Evolutionary conservation across 352 stramenopile genomes (phyloP).

Genomic region (Phytophthora vignae): DNA sequence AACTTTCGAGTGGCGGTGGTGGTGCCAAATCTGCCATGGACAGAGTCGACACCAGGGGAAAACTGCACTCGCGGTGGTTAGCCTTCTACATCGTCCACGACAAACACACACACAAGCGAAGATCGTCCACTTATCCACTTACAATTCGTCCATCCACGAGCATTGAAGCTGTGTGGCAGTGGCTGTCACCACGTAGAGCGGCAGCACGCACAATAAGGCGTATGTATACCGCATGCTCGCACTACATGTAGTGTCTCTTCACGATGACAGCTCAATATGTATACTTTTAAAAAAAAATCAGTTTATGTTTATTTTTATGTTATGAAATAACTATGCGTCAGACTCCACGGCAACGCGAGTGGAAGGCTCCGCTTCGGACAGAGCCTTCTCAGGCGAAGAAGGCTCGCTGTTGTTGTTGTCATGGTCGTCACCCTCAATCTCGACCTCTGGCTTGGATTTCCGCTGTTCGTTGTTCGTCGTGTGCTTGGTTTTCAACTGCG

Average conservation of each 20-base stretch:
- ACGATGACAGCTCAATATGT: not conserved
- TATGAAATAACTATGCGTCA: slow-evolving; percentile 17
- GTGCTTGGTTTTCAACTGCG: slow-evolving; percentile 66
- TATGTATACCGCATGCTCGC: not conserved
- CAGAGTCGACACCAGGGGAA: not conserved
- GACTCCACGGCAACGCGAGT: slow-evolving; percentile 21
- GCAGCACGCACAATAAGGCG: not conserved
- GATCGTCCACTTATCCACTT: slow-evolving; percentile 17
- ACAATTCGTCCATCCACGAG: slow-evolving; percentile 19
- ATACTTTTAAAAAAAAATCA: not conserved
- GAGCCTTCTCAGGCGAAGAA: slow-evolving; percentile 45
- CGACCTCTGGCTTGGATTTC: slow-evolving; percentile 30
- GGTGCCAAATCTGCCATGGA: slow-evolving; percentile 3
- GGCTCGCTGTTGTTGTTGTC: slow-evolving; percentile 56
- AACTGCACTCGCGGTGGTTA: slow-evolving; percentile 17
- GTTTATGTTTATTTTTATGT: slow-evolving; percentile 9
- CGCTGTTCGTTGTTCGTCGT: slow-evolving; percentile 18
- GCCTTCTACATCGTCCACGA: not conserved
- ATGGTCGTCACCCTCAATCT: slow-evolving; percentile 32
- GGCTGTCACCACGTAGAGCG: not conserved
- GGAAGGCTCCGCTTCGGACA: slow-evolving; percentile 32
- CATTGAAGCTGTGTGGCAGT: slow-evolving; percentile 6
- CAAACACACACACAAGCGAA: not conserved
- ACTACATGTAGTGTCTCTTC: slow-evolving; percentile 21
- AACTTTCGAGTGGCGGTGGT: not conserved